Evolutionary conservation across 2,329 filamentous ascomycete species (phyloP), one percentile per base, ranked within the genome.

Genomic region (Fusarium verrucosum): DNA sequence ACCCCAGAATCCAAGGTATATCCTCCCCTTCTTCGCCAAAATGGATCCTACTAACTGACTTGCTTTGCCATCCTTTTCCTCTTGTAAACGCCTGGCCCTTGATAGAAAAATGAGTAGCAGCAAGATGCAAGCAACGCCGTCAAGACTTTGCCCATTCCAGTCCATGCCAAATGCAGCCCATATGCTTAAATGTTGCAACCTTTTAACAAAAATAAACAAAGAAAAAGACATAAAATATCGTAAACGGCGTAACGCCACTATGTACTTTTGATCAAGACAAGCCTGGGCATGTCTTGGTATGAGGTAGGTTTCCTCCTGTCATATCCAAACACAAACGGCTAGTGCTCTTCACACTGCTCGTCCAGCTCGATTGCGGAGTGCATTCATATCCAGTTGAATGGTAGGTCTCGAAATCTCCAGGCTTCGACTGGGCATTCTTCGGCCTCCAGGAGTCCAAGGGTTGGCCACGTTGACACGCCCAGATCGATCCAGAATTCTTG

Each of bases 391-490:
- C 13, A 74, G 69, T 50, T 70, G 61, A 30, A 74, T 63, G 8
- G 66, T 36, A 5, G 74, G 74, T 33, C 85, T 76, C 25, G 80
- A 73, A 38, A 87, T 82, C 62, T 87, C 85, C 66, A 87, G 67
- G 69, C 85, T 87, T 51, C 85, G 75, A 63, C 85, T 87, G 3
- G 84, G 82, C 52, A 86, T 81, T 19, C 81, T 81, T 20, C 81
- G 72, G 14, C 83, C 76, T 5, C 84, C 84, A 0, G 85, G 85
- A 0, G 84, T 87, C 38, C 82, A 76, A 2, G 85, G 85, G 54
- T 87, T 84, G 0, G 80, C 81, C 3, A 87, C 83, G 53, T 87
- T 87, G 40, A 87, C 85, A 2, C 85, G 79, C 1, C 85, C 85
- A 2, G 78, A 77, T 14, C 85, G 79, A 32, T 85, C 81, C 16